Conservation (phyloP, 2,329 filamentous ascomycete genomes). For the Phoma sp. region DNA sequence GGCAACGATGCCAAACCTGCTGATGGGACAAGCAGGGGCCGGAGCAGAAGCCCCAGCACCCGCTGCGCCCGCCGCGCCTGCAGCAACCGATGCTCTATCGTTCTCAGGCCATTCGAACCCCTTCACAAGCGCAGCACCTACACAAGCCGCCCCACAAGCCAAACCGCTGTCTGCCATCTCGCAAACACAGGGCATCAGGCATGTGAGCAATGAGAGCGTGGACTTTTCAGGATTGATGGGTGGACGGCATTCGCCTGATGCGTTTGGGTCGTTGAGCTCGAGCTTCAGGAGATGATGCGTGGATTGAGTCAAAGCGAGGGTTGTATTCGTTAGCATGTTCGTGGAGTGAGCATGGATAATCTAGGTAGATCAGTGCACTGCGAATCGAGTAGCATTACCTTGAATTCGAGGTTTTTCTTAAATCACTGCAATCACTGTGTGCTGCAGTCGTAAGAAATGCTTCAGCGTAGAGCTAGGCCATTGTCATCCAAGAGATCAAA, state of each 20-base stretch:
- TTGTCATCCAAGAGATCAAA: neutral
- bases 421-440: neutral
- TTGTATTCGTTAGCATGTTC: neutral
- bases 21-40: conserved; percentile 16
- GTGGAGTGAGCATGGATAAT: neutral
- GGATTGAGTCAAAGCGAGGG: neutral
- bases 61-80: conserved; percentile 40
- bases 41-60: conserved; percentile 30
- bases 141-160: conserved; percentile 52
- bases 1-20: conserved; percentile 20
- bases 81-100: conserved; percentile 20
- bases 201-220: conserved; percentile 74
- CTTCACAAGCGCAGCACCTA: conserved; percentile 52
- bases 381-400: conserved; percentile 1
- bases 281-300: conserved; percentile 45
- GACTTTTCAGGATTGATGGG: conserved; percentile 65
- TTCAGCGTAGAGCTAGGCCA: neutral
- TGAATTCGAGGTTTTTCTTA: conserved; percentile 8
- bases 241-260: conserved; percentile 79
- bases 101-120: conserved; percentile 42
- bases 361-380: neutral
- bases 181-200: conserved; percentile 42
- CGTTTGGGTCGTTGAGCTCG: conserved; percentile 77
- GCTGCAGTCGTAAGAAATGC: neutral
- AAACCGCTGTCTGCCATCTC: conserved; percentile 61